Conservation (phyloP, 2,329 filamentous ascomycete genomes). For the Alternaria longipes region DNA sequence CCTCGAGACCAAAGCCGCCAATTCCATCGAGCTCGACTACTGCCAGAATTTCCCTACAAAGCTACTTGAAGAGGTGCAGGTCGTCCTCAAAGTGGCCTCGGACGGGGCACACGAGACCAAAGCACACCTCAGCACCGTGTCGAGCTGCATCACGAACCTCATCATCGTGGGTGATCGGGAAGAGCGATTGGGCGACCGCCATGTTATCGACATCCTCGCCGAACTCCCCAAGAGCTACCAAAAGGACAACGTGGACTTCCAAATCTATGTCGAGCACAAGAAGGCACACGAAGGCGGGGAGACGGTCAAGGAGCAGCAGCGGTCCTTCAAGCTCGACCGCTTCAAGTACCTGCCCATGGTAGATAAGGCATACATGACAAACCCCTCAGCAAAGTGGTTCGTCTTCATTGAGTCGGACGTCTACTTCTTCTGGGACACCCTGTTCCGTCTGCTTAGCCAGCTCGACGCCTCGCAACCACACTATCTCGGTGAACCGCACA, state of each 20-base stretch:
- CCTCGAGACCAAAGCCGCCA: constrained; percentile 39
- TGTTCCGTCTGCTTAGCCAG: constrained; percentile 54
- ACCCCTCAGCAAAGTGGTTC: constrained; percentile 51
- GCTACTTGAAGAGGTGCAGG: constrained; percentile 55
- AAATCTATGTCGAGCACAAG: constrained; percentile 59
- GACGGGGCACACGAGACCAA: constrained; percentile 55
- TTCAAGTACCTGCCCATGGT: constrained; percentile 68
- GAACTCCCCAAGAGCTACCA: constrained; percentile 57
- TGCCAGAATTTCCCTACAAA: constrained; percentile 53
- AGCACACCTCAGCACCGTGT: constrained; percentile 62
- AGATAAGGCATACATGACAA: constrained; percentile 58
- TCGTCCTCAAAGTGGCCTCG: constrained; percentile 61
- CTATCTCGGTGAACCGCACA: constrained; percentile 54
- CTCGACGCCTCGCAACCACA: constrained; percentile 49
- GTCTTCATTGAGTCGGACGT: constrained; percentile 53
- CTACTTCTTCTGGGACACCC: constrained; percentile 52
- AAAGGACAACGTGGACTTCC: constrained; percentile 60
- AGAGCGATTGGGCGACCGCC: constrained; percentile 61
- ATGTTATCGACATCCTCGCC: constrained; percentile 60
- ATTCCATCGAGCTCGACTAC: constrained; percentile 47
- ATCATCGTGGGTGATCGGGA: constrained; percentile 68
- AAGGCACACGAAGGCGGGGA: constrained; percentile 49
- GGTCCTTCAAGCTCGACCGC: constrained; percentile 65
- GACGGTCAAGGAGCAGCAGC: constrained; percentile 58
- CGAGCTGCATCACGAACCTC: constrained; percentile 64